A percentile compares a stretch with the other conserved stretches of the same genome.
These are phyloP conservation scores for Manihot esculenta DNA, from an alignment of 441 rosid species.

Conservation along the genomic window DNA sequence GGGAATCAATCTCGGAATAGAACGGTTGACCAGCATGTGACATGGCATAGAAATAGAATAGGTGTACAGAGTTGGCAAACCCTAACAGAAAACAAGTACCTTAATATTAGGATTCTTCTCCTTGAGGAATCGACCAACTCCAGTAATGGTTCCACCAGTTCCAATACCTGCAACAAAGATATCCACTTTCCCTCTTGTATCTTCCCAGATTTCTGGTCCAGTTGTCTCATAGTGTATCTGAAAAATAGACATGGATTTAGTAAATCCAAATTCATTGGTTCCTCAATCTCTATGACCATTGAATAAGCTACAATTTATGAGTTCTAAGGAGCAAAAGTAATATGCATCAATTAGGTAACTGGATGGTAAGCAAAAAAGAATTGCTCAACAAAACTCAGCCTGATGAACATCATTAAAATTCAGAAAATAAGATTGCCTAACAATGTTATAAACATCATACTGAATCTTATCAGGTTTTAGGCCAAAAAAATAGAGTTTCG, in stretches of 20 bases:
- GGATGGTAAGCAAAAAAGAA: not conserved
- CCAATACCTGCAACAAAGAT: constrained; percentile 91
- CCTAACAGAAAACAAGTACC: constrained; percentile 39
- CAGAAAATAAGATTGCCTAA: not conserved
- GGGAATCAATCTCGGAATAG: not conserved
- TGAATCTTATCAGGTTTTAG: not conserved
- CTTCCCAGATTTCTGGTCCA: constrained; percentile 99
- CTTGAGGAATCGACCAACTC: constrained; percentile 77
- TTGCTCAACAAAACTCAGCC: not conserved
- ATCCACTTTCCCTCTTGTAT: constrained; percentile 89
- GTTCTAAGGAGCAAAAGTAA: not conserved
- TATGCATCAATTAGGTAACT: not conserved
- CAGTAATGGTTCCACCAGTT: constrained; percentile 95
- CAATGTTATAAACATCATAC: not conserved
- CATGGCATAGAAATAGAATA: not conserved
- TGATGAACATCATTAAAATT: not conserved
- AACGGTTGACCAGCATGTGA: constrained; percentile 7
- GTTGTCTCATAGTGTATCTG: constrained; percentile 97
- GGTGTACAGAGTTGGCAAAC: not conserved
- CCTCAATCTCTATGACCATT: not conserved
- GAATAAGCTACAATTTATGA: not conserved
- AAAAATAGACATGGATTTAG: constrained; percentile 22
- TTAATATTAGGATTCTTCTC: constrained; percentile 81
- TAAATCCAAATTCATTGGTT: constrained; percentile 3
- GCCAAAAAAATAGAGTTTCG: not conserved